Evolutionary conservation across 1,284 basidiomycete species (phyloP).

Genomic region (Pseudozyma sp.): DNA sequence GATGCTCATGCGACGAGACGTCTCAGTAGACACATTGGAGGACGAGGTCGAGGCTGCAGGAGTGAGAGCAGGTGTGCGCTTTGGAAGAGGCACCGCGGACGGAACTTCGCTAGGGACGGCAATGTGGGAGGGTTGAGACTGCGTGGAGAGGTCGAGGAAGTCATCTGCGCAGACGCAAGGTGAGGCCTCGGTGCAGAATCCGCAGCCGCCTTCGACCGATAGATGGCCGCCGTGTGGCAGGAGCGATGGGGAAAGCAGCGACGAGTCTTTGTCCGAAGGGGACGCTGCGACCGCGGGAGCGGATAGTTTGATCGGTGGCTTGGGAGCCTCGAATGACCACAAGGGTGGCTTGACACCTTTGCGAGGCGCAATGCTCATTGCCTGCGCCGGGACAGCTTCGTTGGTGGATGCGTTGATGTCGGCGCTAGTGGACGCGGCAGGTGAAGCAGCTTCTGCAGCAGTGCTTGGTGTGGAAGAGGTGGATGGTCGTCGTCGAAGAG

Average conservation of each 20-base stretch:
- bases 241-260: conserved; percentile 30
- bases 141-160: conserved; percentile 32
- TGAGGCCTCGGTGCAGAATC: conserved; percentile 59
- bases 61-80: conserved; percentile 1
- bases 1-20: conserved; percentile 40
- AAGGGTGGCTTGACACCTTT: conserved; percentile 31
- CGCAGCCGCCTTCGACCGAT: conserved; percentile 53
- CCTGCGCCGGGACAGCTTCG: background rate
- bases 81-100: conserved; percentile 34
- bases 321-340: conserved; percentile 24
- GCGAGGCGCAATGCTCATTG: background rate
- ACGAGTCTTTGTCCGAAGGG: background rate
- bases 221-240: conserved; percentile 26
- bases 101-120: conserved; percentile 26
- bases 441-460: background rate
- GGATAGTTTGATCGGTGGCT: conserved; percentile 1
- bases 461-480: background rate
- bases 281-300: background rate
- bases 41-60: conserved; percentile 4
- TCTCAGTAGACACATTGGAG: background rate
- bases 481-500: conserved; percentile 9
- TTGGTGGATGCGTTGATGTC: background rate
- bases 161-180: conserved; percentile 60
- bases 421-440: background rate
- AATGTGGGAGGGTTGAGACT: conserved; percentile 29